A percentile compares a stretch with the other conserved stretches of the same genome.
These are phyloP conservation scores for Balakata baccata DNA, from an alignment of 345 rosid species.

Conservation along the genomic window DNA sequence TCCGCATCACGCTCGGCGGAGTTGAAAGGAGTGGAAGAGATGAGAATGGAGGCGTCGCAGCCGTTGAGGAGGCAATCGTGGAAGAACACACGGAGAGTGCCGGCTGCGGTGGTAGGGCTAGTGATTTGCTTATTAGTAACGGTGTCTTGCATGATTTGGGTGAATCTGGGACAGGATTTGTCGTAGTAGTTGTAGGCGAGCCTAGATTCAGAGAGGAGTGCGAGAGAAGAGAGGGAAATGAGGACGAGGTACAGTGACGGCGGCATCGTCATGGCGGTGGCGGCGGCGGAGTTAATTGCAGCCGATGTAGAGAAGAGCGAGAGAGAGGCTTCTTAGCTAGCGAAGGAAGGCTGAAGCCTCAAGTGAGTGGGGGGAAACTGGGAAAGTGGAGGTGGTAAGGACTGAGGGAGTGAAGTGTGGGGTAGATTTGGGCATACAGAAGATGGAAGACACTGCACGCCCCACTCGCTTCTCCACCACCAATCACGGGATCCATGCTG, in stretches of 20 bases:
- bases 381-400: not conserved
- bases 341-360: not conserved
- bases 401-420: not conserved
- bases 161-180: slow-evolving; percentile 29
- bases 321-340: not conserved
- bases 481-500: slow-evolving; percentile 31
- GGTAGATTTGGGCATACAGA: too few species aligned
- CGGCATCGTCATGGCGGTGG: slow-evolving; percentile 4
- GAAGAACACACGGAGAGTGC: slow-evolving; percentile 35
- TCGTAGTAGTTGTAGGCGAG: slow-evolving; percentile 31
- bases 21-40: slow-evolving; percentile 35
- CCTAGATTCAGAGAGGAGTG: slow-evolving; percentile 11
- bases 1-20: slow-evolving; percentile 35
- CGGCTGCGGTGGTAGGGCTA: slow-evolving; percentile 36
- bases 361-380: not conserved
- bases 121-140: slow-evolving; percentile 32
- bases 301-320: not conserved
- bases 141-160: slow-evolving; percentile 29
- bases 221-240: not conserved
- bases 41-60: slow-evolving; percentile 32
- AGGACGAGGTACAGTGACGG: slow-evolving; percentile 4
- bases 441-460: too few species aligned
- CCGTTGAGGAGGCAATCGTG: slow-evolving; percentile 32
- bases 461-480: slow-evolving; percentile 11
- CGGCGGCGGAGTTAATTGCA: not conserved